Evolutionary conservation across 139 green algal genomes (phyloP), one percentile per base, ranked within the genome.

Genomic region (Chlorella sp.): DNA sequence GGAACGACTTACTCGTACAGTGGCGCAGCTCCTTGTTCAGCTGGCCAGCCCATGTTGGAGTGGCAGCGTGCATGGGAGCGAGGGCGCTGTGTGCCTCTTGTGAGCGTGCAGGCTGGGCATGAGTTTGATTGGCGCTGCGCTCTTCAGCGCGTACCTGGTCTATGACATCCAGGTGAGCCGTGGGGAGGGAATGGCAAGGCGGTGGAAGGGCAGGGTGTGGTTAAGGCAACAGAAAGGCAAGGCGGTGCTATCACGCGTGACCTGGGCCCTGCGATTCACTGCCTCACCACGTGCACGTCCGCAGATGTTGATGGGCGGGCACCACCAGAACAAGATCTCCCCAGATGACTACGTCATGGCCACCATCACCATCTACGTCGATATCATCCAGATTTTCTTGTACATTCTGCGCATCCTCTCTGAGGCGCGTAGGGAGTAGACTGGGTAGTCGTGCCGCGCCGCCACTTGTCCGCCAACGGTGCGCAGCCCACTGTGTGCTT

Each of bases 381-480:
- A 87, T 62, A 69, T 87, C 61, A 82, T 87, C 69, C 82, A 78
- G 59, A 61, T 87, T 20, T 82, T 87, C 66, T 35, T 87, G 65
- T 72, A 84, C 67, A 69, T 87, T 22, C 72, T 87, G 22, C 69
- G 77, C 2, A 20, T 75, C n/a, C 64, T 83, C 24, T 35, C 31
- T 49, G 31, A 69, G 31, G 14, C 5, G 29, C 10, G 31, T 23
- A 26, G 31, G 5, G 31, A 36, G 3, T 69, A 31, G 26, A 27
- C 26, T n/a, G n/a, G n/a, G n/a, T n/a, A n/a, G n/a, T n/a, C n/a
- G n/a, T n/a, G n/a, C n/a, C n/a, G n/a, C n/a, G n/a, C n/a, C n/a
- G n/a, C n/a, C n/a, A n/a, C n/a, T n/a, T n/a, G n/a, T n/a, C n/a
- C n/a, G n/a, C n/a, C n/a, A n/a, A n/a, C n/a, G n/a, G n/a, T n/a